Conservation (phyloP, 2,329 filamentous ascomycete genomes). For the Davidsoniella eucalypti region DNA sequence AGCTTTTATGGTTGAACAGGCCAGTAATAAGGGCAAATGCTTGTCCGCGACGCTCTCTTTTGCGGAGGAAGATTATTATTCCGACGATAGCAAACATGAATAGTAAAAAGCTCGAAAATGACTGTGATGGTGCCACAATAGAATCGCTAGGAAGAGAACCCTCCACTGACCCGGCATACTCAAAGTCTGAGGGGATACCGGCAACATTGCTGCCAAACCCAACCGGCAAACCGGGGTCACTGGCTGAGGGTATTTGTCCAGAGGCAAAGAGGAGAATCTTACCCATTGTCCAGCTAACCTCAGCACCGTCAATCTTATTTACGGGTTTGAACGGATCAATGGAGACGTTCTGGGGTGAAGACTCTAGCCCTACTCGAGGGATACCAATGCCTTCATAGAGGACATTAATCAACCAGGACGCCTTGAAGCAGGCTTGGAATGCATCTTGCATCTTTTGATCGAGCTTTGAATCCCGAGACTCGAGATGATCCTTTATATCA, state of each 20-base stretch:
- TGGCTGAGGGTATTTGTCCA: conserved; percentile 59
- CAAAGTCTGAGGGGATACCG: conserved; percentile 59
- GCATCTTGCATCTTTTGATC: conserved; percentile 66
- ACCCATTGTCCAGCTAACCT: conserved; percentile 93
- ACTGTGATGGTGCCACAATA: conserved; percentile 48
- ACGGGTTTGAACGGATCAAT: conserved; percentile 76
- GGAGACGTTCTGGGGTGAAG: conserved; percentile 48
- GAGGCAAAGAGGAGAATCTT: conserved; percentile 94
- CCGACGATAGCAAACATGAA: conserved; percentile 58
- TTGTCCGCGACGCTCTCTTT: conserved; percentile 50
- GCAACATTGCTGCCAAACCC: conserved; percentile 77
- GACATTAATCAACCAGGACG: conserved; percentile 93
- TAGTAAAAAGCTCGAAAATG: conserved; percentile 59
- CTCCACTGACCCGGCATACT: conserved; percentile 46
- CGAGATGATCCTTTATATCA: conserved; percentile 51
- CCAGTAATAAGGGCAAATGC: conserved; percentile 19
- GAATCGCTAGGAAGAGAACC: conserved; percentile 15
- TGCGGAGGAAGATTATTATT: conserved; percentile 57
- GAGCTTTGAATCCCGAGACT: conserved; percentile 51
- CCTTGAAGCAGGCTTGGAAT: conserved; percentile 88
- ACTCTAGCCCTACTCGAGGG: conserved; percentile 65
- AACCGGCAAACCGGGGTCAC: conserved; percentile 45
- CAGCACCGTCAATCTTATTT: conserved; percentile 76
- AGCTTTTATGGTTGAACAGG: conserved; percentile 24
- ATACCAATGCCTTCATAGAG: conserved; percentile 92